phyloP scores from a whole-genome alignment of 352 stramenopile genomes.

The Pythium plurisporium region DNA sequence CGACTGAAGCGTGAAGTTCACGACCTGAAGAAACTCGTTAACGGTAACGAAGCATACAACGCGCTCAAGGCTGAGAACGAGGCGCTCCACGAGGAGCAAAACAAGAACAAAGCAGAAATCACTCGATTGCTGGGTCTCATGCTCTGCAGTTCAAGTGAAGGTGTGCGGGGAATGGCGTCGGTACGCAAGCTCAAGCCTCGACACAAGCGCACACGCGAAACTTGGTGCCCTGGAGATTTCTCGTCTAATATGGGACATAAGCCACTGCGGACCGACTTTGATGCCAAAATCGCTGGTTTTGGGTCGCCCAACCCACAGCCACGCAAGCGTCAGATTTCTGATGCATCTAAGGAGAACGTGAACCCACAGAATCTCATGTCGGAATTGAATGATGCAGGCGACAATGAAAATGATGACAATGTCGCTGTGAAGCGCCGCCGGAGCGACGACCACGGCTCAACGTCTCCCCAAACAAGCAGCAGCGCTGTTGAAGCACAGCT shows the following conservation, averaged over 20 bases:
- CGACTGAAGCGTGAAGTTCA: slow-evolving; percentile 68
- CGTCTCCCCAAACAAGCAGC: not conserved
- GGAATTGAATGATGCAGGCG: slow-evolving; percentile 6
- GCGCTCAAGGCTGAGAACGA: slow-evolving; percentile 73
- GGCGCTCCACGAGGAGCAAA: slow-evolving; percentile 50
- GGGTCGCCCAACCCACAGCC: slow-evolving; percentile 29
- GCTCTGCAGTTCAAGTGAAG: slow-evolving; percentile 41
- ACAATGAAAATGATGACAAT: slow-evolving; percentile 6
- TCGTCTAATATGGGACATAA: slow-evolving; percentile 16
- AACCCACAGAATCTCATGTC: slow-evolving; percentile 34
- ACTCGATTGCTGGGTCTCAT: slow-evolving; percentile 53
- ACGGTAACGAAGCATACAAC: slow-evolving; percentile 37
- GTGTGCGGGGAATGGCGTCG: slow-evolving; percentile 11
- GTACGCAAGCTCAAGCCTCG: slow-evolving; percentile 26
- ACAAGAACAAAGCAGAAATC: slow-evolving; percentile 55
- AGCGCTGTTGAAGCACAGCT: not conserved
- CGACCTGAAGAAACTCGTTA: slow-evolving; percentile 61
- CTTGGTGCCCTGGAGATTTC: slow-evolving; percentile 71
- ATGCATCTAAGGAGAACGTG: slow-evolving; percentile 45
- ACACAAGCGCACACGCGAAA: slow-evolving; percentile 54
- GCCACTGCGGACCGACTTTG: slow-evolving; percentile 4
- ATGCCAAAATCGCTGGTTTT: slow-evolving; percentile 4
- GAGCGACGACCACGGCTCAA: not conserved
- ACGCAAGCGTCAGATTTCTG: slow-evolving; percentile 21
- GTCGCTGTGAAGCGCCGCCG: not conserved